A percentile compares a stretch with the other conserved stretches of the same genome.
Conservation (phyloP, 129 eudicot genomes). For the Solidago caesia region DNA sequence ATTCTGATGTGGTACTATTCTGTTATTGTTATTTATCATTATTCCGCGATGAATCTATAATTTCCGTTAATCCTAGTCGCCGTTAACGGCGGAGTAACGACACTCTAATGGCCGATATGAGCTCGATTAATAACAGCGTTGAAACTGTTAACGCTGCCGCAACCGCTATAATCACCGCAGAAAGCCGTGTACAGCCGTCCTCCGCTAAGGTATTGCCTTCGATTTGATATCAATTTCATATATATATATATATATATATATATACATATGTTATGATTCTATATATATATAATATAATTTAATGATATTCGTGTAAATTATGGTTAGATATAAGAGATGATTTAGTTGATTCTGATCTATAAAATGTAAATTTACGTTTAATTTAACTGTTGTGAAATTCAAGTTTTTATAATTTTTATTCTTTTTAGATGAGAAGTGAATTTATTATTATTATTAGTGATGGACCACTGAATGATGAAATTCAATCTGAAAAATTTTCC, state of each 20-base stretch:
- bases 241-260: not conserved
- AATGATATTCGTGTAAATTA: not conserved
- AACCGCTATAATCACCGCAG: conserved; percentile 84
- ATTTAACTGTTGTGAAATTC: no score
- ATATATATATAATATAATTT: not conserved
- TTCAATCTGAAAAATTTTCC: conserved; percentile 10
- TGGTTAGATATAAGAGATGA: not conserved
- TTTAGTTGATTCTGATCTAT: conserved; percentile 17
- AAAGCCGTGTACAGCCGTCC: conserved; percentile 81
- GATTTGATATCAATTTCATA: not conserved
- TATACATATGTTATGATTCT: conserved; percentile 2
- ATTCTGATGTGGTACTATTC: conserved; percentile 18
- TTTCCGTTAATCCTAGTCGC: conserved; percentile 13
- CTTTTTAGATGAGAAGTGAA: not conserved
- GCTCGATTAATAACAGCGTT: conserved; percentile 55
- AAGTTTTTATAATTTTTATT: not conserved
- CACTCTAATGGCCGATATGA: conserved; percentile 31
- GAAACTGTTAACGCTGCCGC: conserved; percentile 99
- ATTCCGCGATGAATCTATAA: not conserved
- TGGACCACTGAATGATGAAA: conserved; percentile 38
- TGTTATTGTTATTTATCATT: conserved; percentile 17
- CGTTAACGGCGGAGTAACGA: conserved; percentile 5
- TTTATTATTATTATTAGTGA: conserved; percentile 11
- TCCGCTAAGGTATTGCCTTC: conserved; percentile 58
- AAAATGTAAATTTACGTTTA: no score